A percentile compares a stretch with the other conserved stretches of the same genome.
Evolutionary conservation across 768 basidiomycete species (phyloP).

Genomic region (Hericium rajendrae): DNA sequence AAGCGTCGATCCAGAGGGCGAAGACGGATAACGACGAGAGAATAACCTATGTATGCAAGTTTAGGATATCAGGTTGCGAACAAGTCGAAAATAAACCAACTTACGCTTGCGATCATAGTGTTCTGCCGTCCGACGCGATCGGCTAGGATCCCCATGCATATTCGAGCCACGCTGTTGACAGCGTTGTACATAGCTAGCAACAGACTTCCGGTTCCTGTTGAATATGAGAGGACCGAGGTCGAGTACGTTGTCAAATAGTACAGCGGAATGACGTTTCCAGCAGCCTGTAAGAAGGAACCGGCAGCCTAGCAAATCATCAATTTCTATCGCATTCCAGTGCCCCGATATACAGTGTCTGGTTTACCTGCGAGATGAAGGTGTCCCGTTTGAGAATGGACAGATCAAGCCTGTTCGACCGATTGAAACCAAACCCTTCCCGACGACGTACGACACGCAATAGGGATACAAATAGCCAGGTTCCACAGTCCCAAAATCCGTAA

Average conservation of each 20-base stretch:
- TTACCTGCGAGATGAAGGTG: constrained; percentile 33
- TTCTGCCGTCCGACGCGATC: constrained; percentile 35
- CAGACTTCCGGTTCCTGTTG: constrained; percentile 26
- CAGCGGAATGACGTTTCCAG: constrained; percentile 34
- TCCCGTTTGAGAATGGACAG: constrained; percentile 29
- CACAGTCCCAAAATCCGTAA: constrained; percentile 32
- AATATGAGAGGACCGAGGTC: constrained; percentile 28
- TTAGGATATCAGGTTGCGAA: background rate
- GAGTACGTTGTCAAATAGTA: constrained; percentile 37
- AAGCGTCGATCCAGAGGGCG: constrained; percentile 33
- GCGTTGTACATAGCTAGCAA: constrained; percentile 33
- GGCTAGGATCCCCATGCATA: constrained; percentile 32
- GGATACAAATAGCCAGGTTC: constrained; percentile 30
- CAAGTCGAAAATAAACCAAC: constrained; percentile 1
- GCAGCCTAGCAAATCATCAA: constrained; percentile 19
- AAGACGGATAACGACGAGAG: constrained; percentile 31
- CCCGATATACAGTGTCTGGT: background rate
- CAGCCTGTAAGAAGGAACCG: constrained; percentile 33
- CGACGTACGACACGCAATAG: constrained; percentile 19
- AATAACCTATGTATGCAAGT: constrained; percentile 22
- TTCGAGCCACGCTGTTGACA: constrained; percentile 32
- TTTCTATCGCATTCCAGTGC: background rate
- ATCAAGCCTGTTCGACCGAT: constrained; percentile 21
- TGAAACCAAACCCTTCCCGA: background rate
- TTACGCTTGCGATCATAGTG: constrained; percentile 30